Percentiles rank a stretch among this genome's conserved stretches.
Conservation (phyloP, 169 alveolate species). For the Plasmodium malariae region DNA sequence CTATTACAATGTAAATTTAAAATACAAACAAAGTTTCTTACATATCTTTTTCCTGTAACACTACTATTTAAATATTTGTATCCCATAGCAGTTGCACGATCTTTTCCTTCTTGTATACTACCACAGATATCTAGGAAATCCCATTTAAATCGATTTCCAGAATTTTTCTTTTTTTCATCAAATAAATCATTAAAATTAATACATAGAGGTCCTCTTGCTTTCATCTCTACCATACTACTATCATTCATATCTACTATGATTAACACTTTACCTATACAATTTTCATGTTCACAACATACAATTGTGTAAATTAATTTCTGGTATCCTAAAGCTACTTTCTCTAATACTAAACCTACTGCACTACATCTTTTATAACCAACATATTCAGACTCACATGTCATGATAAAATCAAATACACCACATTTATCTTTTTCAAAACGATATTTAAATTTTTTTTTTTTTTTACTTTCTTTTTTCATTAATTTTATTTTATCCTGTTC, state of each 20-base stretch:
- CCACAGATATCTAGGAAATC: slow-evolving; percentile 9
- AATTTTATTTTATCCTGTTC: not conserved
- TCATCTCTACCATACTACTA: not conserved
- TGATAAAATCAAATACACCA: slow-evolving; percentile 10
- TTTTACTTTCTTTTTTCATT: not conserved
- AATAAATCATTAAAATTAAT: slow-evolving; percentile 16
- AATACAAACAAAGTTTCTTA: slow-evolving; percentile 39
- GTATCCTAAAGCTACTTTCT: not conserved
- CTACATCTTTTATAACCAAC: not conserved
- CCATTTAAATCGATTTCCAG: slow-evolving; percentile 22
- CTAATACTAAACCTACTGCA: not conserved
- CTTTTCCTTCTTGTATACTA: slow-evolving; percentile 22
- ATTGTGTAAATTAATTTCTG: not conserved
- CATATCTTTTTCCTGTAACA: slow-evolving; percentile 37
- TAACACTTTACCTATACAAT: not conserved
- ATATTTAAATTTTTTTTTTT: slow-evolving; percentile 4
- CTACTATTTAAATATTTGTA: slow-evolving; percentile 46
- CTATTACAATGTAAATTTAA: slow-evolving; percentile 26
- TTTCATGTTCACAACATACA: slow-evolving; percentile 12
- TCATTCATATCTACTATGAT: not conserved
- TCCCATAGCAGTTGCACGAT: slow-evolving; percentile 37
- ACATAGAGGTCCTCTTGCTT: slow-evolving; percentile 15
- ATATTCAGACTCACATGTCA: slow-evolving; percentile 9
- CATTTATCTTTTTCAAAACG: slow-evolving; percentile 11
- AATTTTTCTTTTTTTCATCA: not conserved